These are phyloP conservation scores for Blastobotrys buckinghamii DNA, from an alignment of 1,139 yeast genomes.

Conservation along the genomic window DNA sequence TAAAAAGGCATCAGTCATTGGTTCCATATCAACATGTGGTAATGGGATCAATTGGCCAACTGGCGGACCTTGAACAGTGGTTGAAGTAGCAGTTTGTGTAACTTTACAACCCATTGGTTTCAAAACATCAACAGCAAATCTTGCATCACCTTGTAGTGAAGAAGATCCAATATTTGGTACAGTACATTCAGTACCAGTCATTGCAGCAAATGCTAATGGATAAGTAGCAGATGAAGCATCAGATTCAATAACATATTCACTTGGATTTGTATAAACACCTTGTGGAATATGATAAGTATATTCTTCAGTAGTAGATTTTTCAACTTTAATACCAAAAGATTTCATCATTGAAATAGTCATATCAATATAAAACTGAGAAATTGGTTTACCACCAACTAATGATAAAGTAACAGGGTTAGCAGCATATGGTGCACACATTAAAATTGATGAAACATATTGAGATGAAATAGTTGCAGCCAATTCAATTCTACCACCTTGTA, in stretches of 20 bases:
- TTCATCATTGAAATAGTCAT: slow-evolving; percentile 98
- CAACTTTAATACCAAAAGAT: slow-evolving; percentile 78
- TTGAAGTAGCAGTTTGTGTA: slow-evolving; percentile 70
- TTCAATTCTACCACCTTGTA: slow-evolving; percentile 88
- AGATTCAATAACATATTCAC: slow-evolving; percentile 82
- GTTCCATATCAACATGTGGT: slow-evolving; percentile 89
- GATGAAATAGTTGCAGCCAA: slow-evolving; percentile 95
- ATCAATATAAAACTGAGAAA: slow-evolving; percentile 90
- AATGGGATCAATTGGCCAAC: slow-evolving; percentile 63
- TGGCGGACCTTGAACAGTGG: slow-evolving; percentile 89
- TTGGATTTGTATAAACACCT: slow-evolving; percentile 74
- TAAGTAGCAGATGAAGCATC: slow-evolving; percentile 99
- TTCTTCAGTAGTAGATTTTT: slow-evolving; percentile 60
- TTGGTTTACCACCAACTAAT: slow-evolving; percentile 93
- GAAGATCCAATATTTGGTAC: slow-evolving; percentile 90
- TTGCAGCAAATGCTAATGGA: slow-evolving; percentile 97
- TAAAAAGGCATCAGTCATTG: slow-evolving; percentile 98
- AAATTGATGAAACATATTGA: slow-evolving; percentile 91
- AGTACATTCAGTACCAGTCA: slow-evolving; percentile 89
- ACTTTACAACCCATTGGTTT: slow-evolving; percentile 94
- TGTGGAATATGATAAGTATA: slow-evolving; percentile 88
- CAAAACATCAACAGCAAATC: slow-evolving; percentile 90
- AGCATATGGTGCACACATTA: slow-evolving; percentile 98
- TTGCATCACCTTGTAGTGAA: slow-evolving; percentile 95
- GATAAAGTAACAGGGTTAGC: slow-evolving; percentile 78